phyloP scores from a whole-genome alignment of 1,284 basidiomycete genomes.

The Caloboletus inedulis region DNA sequence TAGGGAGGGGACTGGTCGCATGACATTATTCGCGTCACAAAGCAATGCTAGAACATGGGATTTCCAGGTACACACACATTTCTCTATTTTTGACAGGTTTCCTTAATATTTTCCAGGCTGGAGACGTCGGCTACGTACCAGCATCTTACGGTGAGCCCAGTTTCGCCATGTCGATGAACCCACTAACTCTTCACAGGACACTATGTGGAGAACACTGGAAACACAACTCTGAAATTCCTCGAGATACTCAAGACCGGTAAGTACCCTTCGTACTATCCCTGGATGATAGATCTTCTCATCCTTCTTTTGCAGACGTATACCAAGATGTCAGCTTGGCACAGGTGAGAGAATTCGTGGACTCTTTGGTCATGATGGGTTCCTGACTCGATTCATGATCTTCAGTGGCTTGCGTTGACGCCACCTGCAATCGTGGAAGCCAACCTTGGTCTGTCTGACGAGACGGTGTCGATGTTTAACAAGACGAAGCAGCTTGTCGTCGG shows the following conservation, averaged over 20 bases:
- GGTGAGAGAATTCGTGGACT: constrained; percentile 44
- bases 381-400: constrained; percentile 8
- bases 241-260: constrained; percentile 57
- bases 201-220: constrained; percentile 65
- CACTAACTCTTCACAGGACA: constrained; percentile 40
- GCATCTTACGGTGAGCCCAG: constrained; percentile 39
- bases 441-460: constrained; percentile 42
- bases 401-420: constrained; percentile 54
- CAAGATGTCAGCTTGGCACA: constrained; percentile 63
- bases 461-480: constrained; percentile 36
- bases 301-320: constrained; percentile 30
- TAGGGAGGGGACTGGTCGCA: constrained; percentile 46
- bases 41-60: constrained; percentile 41
- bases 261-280: background rate
- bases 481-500: constrained; percentile 34
- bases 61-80: constrained; percentile 30
- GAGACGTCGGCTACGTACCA: constrained; percentile 56
- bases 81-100: background rate
- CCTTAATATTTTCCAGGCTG: constrained; percentile 35
- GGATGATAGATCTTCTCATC: background rate
- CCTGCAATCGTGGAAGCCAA: constrained; percentile 50
- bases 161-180: background rate
- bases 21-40: constrained; percentile 36
- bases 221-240: constrained; percentile 52
- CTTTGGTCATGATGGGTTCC: background rate